Evolutionary conservation across 805 yeast genomes (phyloP).

Genomic region (Debaryomyces tyrocola): DNA sequence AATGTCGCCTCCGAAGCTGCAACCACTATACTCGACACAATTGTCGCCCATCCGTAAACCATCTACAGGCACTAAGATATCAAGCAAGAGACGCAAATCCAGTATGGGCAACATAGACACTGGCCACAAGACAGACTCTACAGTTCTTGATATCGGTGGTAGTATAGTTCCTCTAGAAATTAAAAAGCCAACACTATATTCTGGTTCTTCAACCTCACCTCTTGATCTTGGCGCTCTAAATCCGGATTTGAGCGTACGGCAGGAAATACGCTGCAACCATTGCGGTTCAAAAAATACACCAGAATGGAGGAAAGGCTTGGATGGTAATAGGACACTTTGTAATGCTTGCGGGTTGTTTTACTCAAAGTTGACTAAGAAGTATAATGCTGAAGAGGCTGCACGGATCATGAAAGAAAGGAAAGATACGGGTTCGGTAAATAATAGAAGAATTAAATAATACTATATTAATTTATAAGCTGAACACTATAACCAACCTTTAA

Average conservation of each 20-base stretch:
- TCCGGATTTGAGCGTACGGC: constrained; percentile 15
- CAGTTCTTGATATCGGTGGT: constrained; percentile 6
- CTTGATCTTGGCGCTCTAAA: constrained; percentile 13
- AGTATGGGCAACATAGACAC: not conserved
- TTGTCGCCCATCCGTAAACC: not conserved
- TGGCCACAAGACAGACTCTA: not conserved
- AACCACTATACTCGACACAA: not conserved
- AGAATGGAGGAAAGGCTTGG: constrained; percentile 92
- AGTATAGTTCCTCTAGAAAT: constrained; percentile 9
- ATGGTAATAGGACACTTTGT: constrained; percentile 78
- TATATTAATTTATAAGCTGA: not conserved
- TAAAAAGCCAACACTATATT: constrained; percentile 1
- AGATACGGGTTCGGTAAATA: constrained; percentile 14
- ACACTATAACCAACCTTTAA: not conserved
- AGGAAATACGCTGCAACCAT: constrained; percentile 39
- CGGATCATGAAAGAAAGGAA: constrained; percentile 27
- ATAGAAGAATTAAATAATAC: constrained; percentile 16
- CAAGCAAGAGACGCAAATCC: constrained; percentile 1
- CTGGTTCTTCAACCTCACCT: not conserved
- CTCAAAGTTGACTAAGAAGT: constrained; percentile 55
- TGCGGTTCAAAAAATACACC: constrained; percentile 79
- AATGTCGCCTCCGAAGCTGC: too few species aligned
- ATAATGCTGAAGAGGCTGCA: constrained; percentile 44
- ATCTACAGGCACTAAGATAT: not conserved
- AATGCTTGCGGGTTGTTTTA: constrained; percentile 89